Base-by-base conservation (phyloP, 306 rosid species). In the Malus orientalis region DNA sequence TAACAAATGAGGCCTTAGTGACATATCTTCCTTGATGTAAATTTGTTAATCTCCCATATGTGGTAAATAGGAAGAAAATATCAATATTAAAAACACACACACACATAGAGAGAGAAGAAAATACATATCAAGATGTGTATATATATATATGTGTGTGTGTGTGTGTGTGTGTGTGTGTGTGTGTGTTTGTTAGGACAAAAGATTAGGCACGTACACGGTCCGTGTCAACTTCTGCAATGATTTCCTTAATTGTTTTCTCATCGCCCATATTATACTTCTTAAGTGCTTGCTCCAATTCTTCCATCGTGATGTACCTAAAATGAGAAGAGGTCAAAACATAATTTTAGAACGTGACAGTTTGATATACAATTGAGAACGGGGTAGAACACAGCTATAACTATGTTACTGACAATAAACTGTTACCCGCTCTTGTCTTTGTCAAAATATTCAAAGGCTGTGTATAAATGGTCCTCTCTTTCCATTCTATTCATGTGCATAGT, bases 361-460 rank as follows among this genome's bases (percentile, higher is more conserved):
- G 44, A 18, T 65, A 23, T 32, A 36, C 8, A 75, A 75, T 2
- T 29, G 33, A 67, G 18, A 25, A 19, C 54, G 53, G 63, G 60
- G 22, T 18, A 74, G 11, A 40, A 16, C 5, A 59, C 38, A n/a
- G 74, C 75, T 45, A 69, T 57, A 25, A 11, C 10, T 53, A 33
- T 22, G 23, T 18, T 22, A n/a, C 20, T 18, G 53, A 58, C 6
- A 44, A 62, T 4, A 74, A 61, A 62, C 9, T 19, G 69, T 83
- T 84, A 94, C 98, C 98, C 98, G 95, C 97, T 92, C 79, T 82
- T 85, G 84, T 94, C 98, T 76, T 85, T 74, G 86, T 92, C 98
- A 73, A 94, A 94, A 84, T 94, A 92, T 76, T 90, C 95, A 61
- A 94, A 94, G 79, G 98, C 98, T 79, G 73, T 94, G 79, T 87